These are phyloP conservation scores for Glycine soja DNA, from an alignment of 306 rosid species.

Conservation along the genomic window DNA sequence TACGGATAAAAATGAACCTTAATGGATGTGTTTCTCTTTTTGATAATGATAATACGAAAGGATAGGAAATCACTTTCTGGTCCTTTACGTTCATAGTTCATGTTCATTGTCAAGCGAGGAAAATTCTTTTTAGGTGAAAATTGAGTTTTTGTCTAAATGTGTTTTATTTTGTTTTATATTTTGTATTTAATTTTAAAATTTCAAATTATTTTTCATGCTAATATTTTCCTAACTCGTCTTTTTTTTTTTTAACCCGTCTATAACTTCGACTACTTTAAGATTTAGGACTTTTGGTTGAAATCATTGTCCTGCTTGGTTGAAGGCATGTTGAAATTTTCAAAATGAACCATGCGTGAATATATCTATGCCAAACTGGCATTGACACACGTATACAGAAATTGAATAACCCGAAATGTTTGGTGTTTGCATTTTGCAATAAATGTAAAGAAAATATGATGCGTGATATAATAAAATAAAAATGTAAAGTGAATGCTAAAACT, in stretches of 20 bases:
- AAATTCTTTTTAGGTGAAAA: background rate
- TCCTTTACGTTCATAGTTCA: background rate
- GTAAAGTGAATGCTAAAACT: too few relatives aligned
- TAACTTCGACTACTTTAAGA: too few relatives aligned
- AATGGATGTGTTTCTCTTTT: background rate
- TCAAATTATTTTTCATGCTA: background rate
- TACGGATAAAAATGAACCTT: slow-evolving; percentile 25
- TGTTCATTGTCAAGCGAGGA: background rate
- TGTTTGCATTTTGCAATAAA: too few relatives aligned
- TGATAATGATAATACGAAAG: background rate
- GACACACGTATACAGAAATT: background rate
- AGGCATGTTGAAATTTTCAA: background rate
- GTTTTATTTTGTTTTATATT: too few relatives aligned
- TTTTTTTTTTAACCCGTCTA: too few relatives aligned
- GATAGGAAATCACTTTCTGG: background rate
- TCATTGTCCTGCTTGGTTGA: background rate
- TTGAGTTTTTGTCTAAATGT: too few relatives aligned
- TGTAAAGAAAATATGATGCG: too few relatives aligned
- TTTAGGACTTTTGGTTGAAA: too few relatives aligned
- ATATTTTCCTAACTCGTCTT: background rate
- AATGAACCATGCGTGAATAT: background rate
- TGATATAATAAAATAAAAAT: too few relatives aligned
- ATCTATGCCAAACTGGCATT: background rate
- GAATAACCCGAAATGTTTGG: background rate
- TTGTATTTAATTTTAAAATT: background rate